Base-by-base conservation (phyloP, 164 flowering plant genomes). In the Euptelea pleiosperma region DNA sequence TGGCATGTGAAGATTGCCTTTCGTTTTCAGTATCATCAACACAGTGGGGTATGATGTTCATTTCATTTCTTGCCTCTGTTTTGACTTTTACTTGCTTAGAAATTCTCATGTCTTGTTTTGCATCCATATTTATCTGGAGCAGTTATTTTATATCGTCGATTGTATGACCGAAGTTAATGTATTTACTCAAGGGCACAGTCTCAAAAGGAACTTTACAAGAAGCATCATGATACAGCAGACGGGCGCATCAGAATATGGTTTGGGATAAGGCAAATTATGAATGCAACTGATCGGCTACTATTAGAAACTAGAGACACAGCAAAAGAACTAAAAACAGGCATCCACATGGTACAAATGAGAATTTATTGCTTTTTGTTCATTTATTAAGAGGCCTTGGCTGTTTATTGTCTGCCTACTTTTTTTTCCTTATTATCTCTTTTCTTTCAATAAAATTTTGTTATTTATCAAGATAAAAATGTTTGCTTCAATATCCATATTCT, bases 201-300 rank as follows among this genome's bases (percentile, higher is more conserved):
- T 54, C 97, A 91, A 47, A 91, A 77, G 74, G 81, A 86, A 46
- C 82, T 87, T 50, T 74, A 86, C 70, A 52, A 70, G 63, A 81
- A 80, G 72, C 75, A 84, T 68, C 82, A 91, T 66, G 66, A 80
- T 65, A 81, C 87, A 4, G 97, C 95, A 26, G 89, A 91, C 60
- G 95, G 91, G 29, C 82, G 97, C 61, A 83, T 91, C 30, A 76
- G 83, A 70, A 61, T 91, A 60, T 91, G 97, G 97, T 65, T 91
- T 66, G 96, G 97, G 22, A 73, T 91, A 52, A 73, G 95, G 71
- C 95, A 87, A 71, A 86, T 84, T 33, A 91, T 91, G 97, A 91
- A 90, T 68, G 75, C 95, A 21, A 87, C 95, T 48, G 89, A 87
- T 64, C 75, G 67, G 4, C 70, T 91, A 39, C 78, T 91, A 6